A percentile compares a stretch with the other conserved stretches of the same genome.
These are phyloP conservation scores for Coniochaeta sp. DNA, from an alignment of 2,329 filamentous ascomycete species.

Conservation along the genomic window DNA sequence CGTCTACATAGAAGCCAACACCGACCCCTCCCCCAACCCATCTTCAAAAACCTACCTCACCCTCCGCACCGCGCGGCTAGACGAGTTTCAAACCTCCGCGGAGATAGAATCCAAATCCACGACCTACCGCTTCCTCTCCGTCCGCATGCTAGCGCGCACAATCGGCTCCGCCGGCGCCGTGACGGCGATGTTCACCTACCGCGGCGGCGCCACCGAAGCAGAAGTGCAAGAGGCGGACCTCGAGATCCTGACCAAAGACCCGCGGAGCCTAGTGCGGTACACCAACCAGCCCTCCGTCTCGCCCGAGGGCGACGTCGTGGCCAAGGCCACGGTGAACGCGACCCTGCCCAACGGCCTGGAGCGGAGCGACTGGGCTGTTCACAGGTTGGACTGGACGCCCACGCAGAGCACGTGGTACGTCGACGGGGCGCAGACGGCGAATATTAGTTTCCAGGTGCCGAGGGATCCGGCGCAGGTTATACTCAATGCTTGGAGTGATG, in stretches of 20 bases:
- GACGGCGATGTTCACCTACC: constrained; percentile 48
- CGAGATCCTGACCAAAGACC: constrained; percentile 43
- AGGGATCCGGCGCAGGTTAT: constrained; percentile 43
- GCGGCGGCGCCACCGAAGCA: constrained; percentile 21
- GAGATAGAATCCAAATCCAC: constrained; percentile 35
- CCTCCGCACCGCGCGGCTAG: constrained; percentile 37
- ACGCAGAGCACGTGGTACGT: constrained; percentile 48
- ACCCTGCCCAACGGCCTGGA: constrained; percentile 33
- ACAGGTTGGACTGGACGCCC: constrained; percentile 54
- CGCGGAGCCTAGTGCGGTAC: constrained; percentile 39
- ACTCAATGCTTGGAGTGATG: constrained; percentile 56
- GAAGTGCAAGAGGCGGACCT: constrained; percentile 44
- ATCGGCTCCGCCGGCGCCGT: constrained; percentile 39
- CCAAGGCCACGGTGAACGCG: constrained; percentile 38
- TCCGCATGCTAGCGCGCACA: constrained; percentile 46
- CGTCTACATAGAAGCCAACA: constrained; percentile 37
- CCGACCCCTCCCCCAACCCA: constrained; percentile 18
- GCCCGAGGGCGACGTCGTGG: constrained; percentile 34
- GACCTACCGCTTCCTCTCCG: constrained; percentile 31
- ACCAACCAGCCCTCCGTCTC: constrained; percentile 52
- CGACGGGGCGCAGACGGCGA: constrained; percentile 40
- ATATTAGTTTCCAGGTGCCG: constrained; percentile 49
- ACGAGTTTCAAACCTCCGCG: constrained; percentile 37
- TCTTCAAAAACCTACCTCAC: constrained; percentile 38
- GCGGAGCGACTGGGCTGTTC: constrained; percentile 51